These are phyloP conservation scores for Priceomyces melissophilus DNA, from an alignment of 805 yeast genomes.

Conservation along the genomic window DNA sequence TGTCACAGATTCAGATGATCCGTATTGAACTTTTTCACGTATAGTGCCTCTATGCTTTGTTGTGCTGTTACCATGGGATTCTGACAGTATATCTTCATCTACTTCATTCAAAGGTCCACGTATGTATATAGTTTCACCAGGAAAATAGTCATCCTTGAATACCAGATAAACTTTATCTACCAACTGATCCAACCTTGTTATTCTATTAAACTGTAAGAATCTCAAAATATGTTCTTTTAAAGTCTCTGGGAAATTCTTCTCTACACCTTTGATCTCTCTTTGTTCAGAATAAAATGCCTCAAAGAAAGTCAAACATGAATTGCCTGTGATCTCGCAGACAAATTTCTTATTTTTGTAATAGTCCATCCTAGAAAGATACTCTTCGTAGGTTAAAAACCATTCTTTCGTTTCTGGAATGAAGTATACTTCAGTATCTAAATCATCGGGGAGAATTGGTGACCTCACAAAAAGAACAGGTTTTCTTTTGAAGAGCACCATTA, in stretches of 20 bases:
- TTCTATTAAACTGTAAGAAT: slow-evolving; percentile 75
- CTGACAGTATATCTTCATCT: not conserved
- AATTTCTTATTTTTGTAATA: slow-evolving; percentile 74
- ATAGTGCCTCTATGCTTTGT: slow-evolving; percentile 55
- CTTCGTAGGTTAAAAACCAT: slow-evolving; percentile 78
- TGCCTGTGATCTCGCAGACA: slow-evolving; percentile 95
- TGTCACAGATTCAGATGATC: slow-evolving; percentile 34
- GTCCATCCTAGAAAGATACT: slow-evolving; percentile 67
- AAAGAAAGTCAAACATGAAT: slow-evolving; percentile 84
- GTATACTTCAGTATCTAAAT: slow-evolving; percentile 67
- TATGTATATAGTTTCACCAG: slow-evolving; percentile 81
- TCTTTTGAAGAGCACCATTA: slow-evolving; percentile 75
- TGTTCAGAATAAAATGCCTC: slow-evolving; percentile 81
- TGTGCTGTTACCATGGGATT: slow-evolving; percentile 8
- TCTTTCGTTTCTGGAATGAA: slow-evolving; percentile 81
- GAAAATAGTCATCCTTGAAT: slow-evolving; percentile 81
- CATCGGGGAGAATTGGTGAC: slow-evolving; percentile 55
- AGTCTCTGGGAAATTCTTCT: slow-evolving; percentile 83
- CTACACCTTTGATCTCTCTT: slow-evolving; percentile 56
- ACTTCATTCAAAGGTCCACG: slow-evolving; percentile 29
- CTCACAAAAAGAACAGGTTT: slow-evolving; percentile 61
- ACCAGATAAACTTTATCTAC: slow-evolving; percentile 81
- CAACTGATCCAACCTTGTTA: slow-evolving; percentile 76
- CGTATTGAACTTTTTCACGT: slow-evolving; percentile 80
- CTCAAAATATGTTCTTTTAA: slow-evolving; percentile 89